phyloP scores from a whole-genome alignment of 164 flowering plant species.

The Piper longum region DNA sequence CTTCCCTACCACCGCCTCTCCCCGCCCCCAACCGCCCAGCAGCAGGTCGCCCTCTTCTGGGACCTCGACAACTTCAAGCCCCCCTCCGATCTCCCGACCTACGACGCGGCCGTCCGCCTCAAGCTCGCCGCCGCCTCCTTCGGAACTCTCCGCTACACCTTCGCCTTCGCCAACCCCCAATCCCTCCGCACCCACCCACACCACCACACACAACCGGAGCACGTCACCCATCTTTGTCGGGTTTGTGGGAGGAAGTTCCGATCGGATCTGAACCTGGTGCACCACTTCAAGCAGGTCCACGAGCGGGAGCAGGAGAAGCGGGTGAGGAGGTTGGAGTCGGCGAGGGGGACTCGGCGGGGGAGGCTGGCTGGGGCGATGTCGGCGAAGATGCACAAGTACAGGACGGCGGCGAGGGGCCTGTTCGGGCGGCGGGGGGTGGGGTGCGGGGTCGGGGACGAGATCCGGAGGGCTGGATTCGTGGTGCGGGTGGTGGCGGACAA shows the following conservation, averaged over 20 bases:
- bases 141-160: conserved; percentile 43
- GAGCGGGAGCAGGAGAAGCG: conserved; percentile 68
- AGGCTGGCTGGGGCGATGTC: conserved; percentile 52
- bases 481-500: conserved; percentile 43
- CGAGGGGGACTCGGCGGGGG: conserved; percentile 49
- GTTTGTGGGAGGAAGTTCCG: conserved; percentile 78
- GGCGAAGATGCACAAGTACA: conserved; percentile 85
- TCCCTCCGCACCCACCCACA: conserved; percentile 35
- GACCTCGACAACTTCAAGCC: conserved; percentile 72
- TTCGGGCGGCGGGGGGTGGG: conserved; percentile 51
- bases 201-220: conserved; percentile 36
- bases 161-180: conserved; percentile 72
- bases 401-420: conserved; percentile 40
- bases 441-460: conserved; percentile 62
- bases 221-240: conserved; percentile 38
- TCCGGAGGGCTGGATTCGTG: conserved; percentile 72
- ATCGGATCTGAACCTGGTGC: conserved; percentile 41
- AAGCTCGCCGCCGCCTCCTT: conserved; percentile 42
- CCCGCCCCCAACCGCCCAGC: conserved; percentile 2
- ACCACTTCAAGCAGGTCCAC: conserved; percentile 70
- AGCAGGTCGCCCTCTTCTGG: conserved; percentile 68
- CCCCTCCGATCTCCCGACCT: conserved; percentile 54
- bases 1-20: neutral
- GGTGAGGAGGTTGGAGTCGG: conserved; percentile 54
- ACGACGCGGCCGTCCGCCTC: conserved; percentile 53